Evolutionary conservation across 192 early-diverging fungal genomes (phyloP).

Genomic region (Gonapodya sp.): DNA sequence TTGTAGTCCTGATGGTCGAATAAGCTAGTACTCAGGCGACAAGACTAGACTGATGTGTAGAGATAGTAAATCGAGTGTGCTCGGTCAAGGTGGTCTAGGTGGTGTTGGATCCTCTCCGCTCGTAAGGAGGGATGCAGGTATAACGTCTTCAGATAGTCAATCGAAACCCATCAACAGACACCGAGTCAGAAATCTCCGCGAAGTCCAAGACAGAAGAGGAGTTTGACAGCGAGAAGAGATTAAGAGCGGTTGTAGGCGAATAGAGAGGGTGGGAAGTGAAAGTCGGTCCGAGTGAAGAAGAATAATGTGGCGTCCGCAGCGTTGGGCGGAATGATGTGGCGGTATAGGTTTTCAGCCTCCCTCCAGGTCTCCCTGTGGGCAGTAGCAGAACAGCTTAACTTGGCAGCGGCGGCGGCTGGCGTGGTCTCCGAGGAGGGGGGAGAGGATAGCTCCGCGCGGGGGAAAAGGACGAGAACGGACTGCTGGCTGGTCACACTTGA

Average conservation of each 20-base stretch:
- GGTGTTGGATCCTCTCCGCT: not conserved
- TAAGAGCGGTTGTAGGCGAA: not conserved
- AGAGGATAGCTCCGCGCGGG: not conserved
- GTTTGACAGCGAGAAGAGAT: not conserved
- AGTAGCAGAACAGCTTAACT: not conserved
- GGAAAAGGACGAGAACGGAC: not conserved
- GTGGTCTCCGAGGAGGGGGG: conserved; percentile 1
- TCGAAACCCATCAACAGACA: not conserved
- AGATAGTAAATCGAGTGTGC: too few relatives aligned
- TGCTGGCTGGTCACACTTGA: not conserved
- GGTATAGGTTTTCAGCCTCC: not conserved
- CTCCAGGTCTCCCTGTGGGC: not conserved
- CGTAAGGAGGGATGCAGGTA: not conserved
- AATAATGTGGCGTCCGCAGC: not conserved
- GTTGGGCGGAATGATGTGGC: too few relatives aligned
- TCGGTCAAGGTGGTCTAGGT: not conserved
- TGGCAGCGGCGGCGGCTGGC: not conserved
- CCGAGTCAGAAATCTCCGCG: too few relatives aligned
- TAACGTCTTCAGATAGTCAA: not conserved
- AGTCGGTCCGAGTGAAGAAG: not conserved
- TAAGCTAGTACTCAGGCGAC: too few relatives aligned
- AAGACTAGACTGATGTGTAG: too few relatives aligned
- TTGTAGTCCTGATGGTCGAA: too few relatives aligned
- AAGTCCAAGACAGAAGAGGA: not conserved
- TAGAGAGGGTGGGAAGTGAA: not conserved